Base-by-base conservation (phyloP, 192 early-diverging fungal genomes). In the Gamsiella multidivaricata region DNA sequence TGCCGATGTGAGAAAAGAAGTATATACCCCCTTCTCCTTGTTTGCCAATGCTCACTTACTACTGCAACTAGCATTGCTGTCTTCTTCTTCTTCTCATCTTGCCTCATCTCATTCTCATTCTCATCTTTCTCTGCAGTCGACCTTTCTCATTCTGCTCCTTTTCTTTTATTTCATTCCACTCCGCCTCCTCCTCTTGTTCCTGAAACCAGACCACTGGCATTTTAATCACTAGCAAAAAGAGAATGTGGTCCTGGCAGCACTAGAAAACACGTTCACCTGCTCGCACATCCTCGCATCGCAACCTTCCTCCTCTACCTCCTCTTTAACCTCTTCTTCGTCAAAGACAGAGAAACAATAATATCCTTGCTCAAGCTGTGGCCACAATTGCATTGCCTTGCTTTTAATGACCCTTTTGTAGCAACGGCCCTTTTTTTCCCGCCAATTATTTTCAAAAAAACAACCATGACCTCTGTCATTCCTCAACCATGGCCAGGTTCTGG, bases 391-490 rank as follows among this genome's bases (percentile, higher is more conserved):
- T n/a, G n/a, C n/a, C n/a, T n/a, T 39, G 5, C 7, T 12, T 39
- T 5, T 12, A 39, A 39, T 39, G 37, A 39, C 37, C 5, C 12
- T 39, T 9, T 39, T 12, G 12, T 39, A 9, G 7, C 37, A 39
- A 39, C 37, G 37, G 37, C 39, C 39, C 14, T 7, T 14, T 7
- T 41, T 41, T 41, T 14, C 39, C 14, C 39, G 39, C 39, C 39
- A n/a, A n/a, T n/a, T n/a, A n/a, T n/a, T n/a, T n/a, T n/a, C n/a
- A n/a, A n/a, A n/a, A 55, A 34, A 20, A 29, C n/a, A 49, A 28
- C n/a, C 37, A 69, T 69, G 67, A 69, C 67, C 36, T 69, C 67
- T 15, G 55, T 69, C 22, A 58, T 68, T 37, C 65, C 65, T 37
- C 45, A 20, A 41, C 33, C 10, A 9, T 56, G 43, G 64, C 43